Conservation (phyloP, 257 asterid genomes). For the Lycium barbarum region DNA sequence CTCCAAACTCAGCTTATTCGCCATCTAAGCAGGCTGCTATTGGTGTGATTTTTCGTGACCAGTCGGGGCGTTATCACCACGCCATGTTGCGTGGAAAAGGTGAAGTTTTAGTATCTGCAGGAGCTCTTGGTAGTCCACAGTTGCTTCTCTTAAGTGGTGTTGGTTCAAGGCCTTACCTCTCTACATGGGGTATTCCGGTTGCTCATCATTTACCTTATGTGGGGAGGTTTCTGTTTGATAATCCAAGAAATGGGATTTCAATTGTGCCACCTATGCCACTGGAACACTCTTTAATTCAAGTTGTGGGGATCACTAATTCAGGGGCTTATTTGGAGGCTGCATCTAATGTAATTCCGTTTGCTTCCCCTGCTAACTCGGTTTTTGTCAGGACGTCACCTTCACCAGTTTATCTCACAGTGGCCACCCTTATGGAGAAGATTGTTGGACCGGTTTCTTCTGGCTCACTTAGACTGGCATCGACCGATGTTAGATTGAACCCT, state of each 20-base stretch:
- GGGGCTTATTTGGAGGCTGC: conserved; percentile 90
- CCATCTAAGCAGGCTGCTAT: conserved; percentile 46
- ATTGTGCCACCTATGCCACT: conserved; percentile 73
- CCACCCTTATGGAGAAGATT: conserved; percentile 89
- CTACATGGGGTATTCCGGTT: conserved; percentile 90
- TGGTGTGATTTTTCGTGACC: conserved; percentile 78
- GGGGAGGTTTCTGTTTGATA: conserved; percentile 79
- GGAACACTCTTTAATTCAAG: conserved; percentile 85
- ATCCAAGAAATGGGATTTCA: conserved; percentile 94
- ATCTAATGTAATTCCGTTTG: conserved; percentile 76
- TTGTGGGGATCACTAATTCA: conserved; percentile 73
- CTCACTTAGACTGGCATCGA: conserved; percentile 75
- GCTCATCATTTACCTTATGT: conserved; percentile 70
- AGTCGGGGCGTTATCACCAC: conserved; percentile 60
- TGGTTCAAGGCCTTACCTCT: conserved; percentile 81
- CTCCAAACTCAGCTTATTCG: conserved; percentile 37
- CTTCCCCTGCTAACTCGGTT: conserved; percentile 59
- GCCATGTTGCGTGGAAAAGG: conserved; percentile 74
- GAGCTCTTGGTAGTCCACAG: conserved; percentile 94
- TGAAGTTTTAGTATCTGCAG: conserved; percentile 79
- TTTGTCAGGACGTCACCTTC: conserved; percentile 51
- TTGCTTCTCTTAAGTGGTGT: conserved; percentile 82
- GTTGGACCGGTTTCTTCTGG: conserved; percentile 78
- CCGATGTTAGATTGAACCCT: conserved; percentile 73
- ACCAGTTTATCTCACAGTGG: conserved; percentile 72